phyloP scores from a whole-genome alignment of 768 basidiomycete genomes.

The Suillus placidus region DNA sequence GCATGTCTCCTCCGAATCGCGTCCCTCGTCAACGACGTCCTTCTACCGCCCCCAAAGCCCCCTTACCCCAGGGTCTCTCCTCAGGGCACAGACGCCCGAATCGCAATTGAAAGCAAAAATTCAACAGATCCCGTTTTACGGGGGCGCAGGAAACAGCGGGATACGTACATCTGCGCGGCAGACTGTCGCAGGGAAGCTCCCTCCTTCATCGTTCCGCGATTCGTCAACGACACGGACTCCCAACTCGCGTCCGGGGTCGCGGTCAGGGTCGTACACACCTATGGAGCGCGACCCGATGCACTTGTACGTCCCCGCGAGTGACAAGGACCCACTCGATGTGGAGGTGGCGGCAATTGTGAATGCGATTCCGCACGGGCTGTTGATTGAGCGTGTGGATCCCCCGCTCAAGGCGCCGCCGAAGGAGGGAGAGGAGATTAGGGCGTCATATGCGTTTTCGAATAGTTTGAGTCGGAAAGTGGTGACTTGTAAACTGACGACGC shows the following conservation, averaged over 20 bases:
- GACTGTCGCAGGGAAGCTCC: conserved; percentile 44
- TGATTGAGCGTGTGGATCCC: conserved; percentile 81
- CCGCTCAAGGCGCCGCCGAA: conserved; percentile 65
- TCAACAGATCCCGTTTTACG: conserved; percentile 59
- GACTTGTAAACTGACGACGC: conserved; percentile 77
- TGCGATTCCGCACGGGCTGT: conserved; percentile 72
- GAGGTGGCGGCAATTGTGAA: conserved; percentile 80
- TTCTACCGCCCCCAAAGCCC: conserved; percentile 61
- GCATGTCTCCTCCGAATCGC: conserved; percentile 67
- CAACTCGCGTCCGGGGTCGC: conserved; percentile 63
- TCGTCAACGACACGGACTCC: conserved; percentile 54
- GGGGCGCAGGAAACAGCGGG: conserved; percentile 28
- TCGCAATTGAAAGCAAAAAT: conserved; percentile 58
- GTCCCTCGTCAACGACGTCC: conserved; percentile 74
- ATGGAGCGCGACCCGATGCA: conserved; percentile 55
- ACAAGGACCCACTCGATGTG: conserved; percentile 78
- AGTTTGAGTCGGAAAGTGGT: conserved; percentile 72
- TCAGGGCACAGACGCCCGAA: conserved; percentile 73
- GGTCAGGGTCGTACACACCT: conserved; percentile 67
- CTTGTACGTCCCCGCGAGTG: conserved; percentile 65
- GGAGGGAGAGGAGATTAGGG: conserved; percentile 79
- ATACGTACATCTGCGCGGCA: conserved; percentile 44
- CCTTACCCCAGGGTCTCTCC: conserved; percentile 42
- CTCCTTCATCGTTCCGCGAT: conserved; percentile 80
- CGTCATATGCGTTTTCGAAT: conserved; percentile 83